Conservation (phyloP, 1,284 basidiomycete species). For the Tylopilus sp. region DNA sequence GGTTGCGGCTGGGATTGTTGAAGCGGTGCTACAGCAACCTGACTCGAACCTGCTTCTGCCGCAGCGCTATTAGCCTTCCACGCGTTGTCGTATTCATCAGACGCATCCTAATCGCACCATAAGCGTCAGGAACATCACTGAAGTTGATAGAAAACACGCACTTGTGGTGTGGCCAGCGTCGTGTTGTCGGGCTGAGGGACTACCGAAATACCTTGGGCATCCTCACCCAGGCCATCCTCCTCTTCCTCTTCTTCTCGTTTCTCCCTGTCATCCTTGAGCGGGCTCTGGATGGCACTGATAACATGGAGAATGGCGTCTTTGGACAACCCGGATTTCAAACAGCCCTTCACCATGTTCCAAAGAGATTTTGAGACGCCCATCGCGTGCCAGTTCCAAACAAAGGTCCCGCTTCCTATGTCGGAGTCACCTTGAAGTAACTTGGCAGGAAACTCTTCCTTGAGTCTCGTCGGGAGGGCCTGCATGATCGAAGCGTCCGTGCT, state of each 20-base stretch:
- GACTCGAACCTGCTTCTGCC: conserved; percentile 28
- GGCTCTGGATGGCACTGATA: conserved; percentile 51
- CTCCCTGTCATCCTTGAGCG: conserved; percentile 41
- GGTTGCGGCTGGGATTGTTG: conserved; percentile 25
- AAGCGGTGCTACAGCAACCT: conserved; percentile 12
- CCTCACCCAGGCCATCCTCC: conserved; percentile 21
- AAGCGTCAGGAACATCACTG: conserved; percentile 1
- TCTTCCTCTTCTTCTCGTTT: conserved; percentile 37
- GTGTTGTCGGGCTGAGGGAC: conserved; percentile 21
- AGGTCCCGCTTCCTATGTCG: conserved; percentile 51
- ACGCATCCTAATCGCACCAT: conserved; percentile 30
- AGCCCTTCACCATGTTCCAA: conserved; percentile 64
- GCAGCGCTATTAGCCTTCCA: conserved; percentile 51
- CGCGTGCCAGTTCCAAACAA: conserved; percentile 68
- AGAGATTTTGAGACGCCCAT: conserved; percentile 60
- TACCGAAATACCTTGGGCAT: conserved; percentile 17
- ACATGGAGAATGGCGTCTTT: conserved; percentile 57
- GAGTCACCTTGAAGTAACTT: conserved; percentile 47
- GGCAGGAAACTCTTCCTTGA: conserved; percentile 69
- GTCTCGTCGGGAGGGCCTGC: conserved; percentile 55
- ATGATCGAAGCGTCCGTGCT: conserved; percentile 66
- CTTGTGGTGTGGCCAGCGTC: conserved; percentile 27
- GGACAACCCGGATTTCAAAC: conserved; percentile 49
- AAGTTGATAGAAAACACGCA: conserved; percentile 7
- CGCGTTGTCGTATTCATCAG: conserved; percentile 49